phyloP scores from a whole-genome alignment of 2,329 filamentous ascomycete species.

The Diaporthe ilicicola region DNA sequence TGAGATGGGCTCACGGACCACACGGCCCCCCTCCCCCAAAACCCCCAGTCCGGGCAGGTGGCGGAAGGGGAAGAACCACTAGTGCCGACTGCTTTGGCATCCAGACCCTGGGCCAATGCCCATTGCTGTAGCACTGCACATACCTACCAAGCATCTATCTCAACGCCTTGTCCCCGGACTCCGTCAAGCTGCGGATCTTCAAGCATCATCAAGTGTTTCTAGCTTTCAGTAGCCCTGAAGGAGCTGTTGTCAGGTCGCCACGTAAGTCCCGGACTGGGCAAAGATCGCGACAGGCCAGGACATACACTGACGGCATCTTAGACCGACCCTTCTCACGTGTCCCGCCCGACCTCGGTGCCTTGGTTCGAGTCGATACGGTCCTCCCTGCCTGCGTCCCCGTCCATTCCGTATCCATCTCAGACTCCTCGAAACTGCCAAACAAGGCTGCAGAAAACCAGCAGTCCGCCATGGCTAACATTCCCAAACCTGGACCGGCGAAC shows the following conservation, averaged over 20 bases:
- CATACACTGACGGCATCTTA: slow-evolving; percentile 12
- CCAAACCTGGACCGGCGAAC: slow-evolving; percentile 90
- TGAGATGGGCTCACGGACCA: slow-evolving; percentile 12
- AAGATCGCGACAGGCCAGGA: neutral
- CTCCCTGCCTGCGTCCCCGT: neutral
- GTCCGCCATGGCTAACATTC: slow-evolving; percentile 63
- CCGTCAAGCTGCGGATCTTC: slow-evolving; percentile 18
- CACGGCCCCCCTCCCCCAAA: neutral
- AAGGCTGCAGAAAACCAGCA: slow-evolving; percentile 30
- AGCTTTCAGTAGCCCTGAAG: neutral
- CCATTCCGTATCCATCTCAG: neutral
- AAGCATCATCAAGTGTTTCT: slow-evolving; percentile 12
- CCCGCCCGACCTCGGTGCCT: slow-evolving; percentile 18
- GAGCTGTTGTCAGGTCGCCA: neutral
- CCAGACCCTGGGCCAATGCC: slow-evolving; percentile 4
- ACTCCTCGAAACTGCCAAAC: neutral
- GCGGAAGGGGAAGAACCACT: slow-evolving; percentile 24
- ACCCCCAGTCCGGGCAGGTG: neutral
- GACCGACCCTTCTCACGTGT: slow-evolving; percentile 17
- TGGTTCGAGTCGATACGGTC: slow-evolving; percentile 6
- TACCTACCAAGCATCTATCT: neutral
- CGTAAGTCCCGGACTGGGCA: neutral
- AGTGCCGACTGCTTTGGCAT: slow-evolving; percentile 23
- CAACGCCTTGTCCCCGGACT: neutral
- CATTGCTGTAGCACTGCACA: slow-evolving; percentile 4